phyloP scores from a whole-genome alignment of 345 rosid genomes.

The sweet orange (Citrus sinensis) region DNA sequence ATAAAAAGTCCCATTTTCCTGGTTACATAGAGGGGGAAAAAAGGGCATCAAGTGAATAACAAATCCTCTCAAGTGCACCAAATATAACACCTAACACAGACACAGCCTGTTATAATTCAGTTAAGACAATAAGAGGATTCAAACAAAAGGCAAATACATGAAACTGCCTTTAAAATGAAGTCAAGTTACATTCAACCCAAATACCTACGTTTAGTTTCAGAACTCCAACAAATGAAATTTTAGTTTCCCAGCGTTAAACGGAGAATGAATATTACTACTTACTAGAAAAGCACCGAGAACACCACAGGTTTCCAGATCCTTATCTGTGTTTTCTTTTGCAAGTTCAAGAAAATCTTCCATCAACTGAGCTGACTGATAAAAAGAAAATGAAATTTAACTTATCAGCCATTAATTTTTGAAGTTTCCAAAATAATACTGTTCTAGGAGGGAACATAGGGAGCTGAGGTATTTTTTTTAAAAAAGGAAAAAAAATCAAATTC shows the following conservation, averaged over 20 bases:
- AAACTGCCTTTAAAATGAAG: not conserved
- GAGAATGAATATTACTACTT: conserved; percentile 52
- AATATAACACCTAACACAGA: not conserved
- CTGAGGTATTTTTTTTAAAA: not conserved
- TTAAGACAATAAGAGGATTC: not conserved
- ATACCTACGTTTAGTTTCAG: not conserved
- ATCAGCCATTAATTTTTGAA: conserved; percentile 2
- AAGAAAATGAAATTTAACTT: not conserved
- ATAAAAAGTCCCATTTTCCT: conserved; percentile 70
- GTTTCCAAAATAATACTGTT: not conserved
- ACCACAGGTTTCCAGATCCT: conserved; percentile 92
- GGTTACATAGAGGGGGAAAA: conserved; percentile 3
- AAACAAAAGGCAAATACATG: not conserved
- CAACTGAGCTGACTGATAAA: conserved; percentile 53
- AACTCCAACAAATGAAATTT: not conserved
- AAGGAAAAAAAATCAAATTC: not conserved
- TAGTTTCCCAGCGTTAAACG: not conserved
- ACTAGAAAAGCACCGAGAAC: conserved; percentile 84
- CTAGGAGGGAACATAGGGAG: not conserved
- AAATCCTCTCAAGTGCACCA: not conserved
- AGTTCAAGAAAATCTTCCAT: conserved; percentile 85
- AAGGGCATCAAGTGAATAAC: conserved; percentile 7
- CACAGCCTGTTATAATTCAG: not conserved
- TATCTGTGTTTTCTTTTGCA: conserved; percentile 77
- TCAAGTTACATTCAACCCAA: not conserved